A percentile compares a stretch with the other conserved stretches of the same genome.
These are phyloP conservation scores for Kalmanozyma brasiliensis DNA, from an alignment of 1,284 basidiomycete species.

Conservation along the genomic window DNA sequence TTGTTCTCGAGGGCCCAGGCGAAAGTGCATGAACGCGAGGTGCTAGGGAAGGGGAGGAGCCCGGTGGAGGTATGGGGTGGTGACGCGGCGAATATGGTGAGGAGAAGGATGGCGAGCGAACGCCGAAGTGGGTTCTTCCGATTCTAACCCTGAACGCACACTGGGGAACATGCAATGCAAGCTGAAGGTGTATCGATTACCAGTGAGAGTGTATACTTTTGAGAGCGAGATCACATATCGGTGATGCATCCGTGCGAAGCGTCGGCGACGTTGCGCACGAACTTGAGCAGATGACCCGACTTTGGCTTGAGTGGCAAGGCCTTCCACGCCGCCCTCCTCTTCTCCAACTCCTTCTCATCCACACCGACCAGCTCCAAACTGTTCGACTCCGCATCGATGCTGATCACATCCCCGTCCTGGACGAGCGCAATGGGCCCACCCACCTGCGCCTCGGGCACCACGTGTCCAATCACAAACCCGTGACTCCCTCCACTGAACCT, in stretches of 20 bases:
- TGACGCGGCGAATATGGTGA: constrained; percentile 51
- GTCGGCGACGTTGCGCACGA: constrained; percentile 71
- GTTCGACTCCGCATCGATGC: constrained; percentile 81
- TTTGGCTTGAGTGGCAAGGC: constrained; percentile 85
- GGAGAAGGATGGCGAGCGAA: constrained; percentile 58
- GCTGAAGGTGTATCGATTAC: too few species aligned
- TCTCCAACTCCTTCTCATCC: constrained; percentile 77
- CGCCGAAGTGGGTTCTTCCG: constrained; percentile 47
- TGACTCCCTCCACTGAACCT: constrained; percentile 85
- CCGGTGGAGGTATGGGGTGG: constrained; percentile 64
- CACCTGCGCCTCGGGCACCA: constrained; percentile 89
- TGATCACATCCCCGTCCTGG: constrained; percentile 84
- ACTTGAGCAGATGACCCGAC: constrained; percentile 72
- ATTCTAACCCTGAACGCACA: too few species aligned
- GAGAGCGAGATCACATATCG: constrained; percentile 72
- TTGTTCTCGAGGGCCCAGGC: constrained; percentile 59
- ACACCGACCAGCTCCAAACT: constrained; percentile 78
- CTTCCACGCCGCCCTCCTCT: constrained; percentile 77
- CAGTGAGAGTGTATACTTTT: not conserved
- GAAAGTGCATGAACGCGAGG: constrained; percentile 57
- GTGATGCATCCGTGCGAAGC: constrained; percentile 85
- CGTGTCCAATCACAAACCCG: constrained; percentile 87
- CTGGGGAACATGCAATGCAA: too few species aligned
- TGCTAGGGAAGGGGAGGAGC: constrained; percentile 51
- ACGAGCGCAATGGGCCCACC: constrained; percentile 92